Evolutionary conservation across 345 rosid genomes (phyloP).

Genomic region (Atalantia buxifolia): DNA sequence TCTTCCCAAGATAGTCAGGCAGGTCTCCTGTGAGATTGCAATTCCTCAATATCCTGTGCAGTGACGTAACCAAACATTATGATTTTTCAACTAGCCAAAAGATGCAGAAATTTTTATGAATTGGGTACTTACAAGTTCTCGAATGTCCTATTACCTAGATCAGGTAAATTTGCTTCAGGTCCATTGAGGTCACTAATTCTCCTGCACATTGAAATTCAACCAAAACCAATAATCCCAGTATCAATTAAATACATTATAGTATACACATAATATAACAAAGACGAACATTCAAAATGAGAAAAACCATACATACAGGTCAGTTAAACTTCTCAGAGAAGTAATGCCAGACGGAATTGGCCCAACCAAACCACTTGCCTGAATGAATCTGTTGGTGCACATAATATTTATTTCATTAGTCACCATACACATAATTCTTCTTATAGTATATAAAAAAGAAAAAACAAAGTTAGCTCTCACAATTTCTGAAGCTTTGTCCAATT

Average conservation of each 20-base stretch:
- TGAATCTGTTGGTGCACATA: conserved; percentile 13
- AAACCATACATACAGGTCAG: conserved; percentile 28
- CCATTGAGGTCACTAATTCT: conserved; percentile 55
- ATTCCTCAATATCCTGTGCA: conserved; percentile 51
- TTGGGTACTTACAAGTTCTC: conserved; percentile 30
- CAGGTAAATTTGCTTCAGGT: conserved; percentile 36
- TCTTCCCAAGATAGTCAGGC: conserved; percentile 33
- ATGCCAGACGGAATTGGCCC: conserved; percentile 52
- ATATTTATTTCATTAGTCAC: neutral
- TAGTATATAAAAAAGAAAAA: neutral
- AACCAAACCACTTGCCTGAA: conserved; percentile 49
- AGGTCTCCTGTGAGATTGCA: conserved; percentile 46
- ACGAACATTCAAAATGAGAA: neutral
- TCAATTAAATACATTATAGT: neutral
- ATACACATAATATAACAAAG: neutral
- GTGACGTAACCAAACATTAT: neutral
- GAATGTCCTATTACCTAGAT: conserved; percentile 20
- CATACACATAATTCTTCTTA: neutral
- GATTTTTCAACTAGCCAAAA: neutral
- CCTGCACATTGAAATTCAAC: conserved; percentile 28
- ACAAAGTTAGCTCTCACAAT: conserved; percentile 40
- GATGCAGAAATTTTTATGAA: neutral
- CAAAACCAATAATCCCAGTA: neutral
- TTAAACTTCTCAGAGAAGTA: conserved; percentile 9
- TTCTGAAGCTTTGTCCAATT: conserved; percentile 47